Percentiles rank a stretch among this genome's conserved stretches.
Conservation (phyloP, 176 grass and related monocot genomes). For the Phoenix dactylifera region DNA sequence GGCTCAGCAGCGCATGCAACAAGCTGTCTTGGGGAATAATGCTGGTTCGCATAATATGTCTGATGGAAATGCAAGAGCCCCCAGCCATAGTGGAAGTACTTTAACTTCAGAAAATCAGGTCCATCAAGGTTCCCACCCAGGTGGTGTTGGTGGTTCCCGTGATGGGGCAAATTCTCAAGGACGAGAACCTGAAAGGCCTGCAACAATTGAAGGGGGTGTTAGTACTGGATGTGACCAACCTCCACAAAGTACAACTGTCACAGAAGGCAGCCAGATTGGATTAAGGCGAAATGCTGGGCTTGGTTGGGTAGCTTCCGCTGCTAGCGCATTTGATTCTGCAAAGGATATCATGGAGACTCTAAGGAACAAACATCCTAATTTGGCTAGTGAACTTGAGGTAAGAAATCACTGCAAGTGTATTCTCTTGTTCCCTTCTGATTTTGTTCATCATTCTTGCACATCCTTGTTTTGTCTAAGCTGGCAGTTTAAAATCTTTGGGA, state of each 20-base stretch:
- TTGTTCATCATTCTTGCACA: background rate
- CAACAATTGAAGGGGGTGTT: slow-evolving; percentile 41
- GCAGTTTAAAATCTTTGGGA: no score
- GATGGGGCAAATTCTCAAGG: slow-evolving; percentile 64
- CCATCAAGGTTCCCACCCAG: slow-evolving; percentile 50
- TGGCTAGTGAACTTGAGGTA: slow-evolving; percentile 50
- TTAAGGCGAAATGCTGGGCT: slow-evolving; percentile 54
- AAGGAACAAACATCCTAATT: slow-evolving; percentile 71
- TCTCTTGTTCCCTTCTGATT: background rate
- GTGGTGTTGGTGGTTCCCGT: slow-evolving; percentile 49
- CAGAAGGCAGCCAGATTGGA: slow-evolving; percentile 41
- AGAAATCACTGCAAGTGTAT: background rate
- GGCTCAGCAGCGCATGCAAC: slow-evolving; percentile 89
- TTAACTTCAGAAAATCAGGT: slow-evolving; percentile 47
- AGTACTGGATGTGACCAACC: slow-evolving; percentile 52
- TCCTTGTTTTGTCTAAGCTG: no score
- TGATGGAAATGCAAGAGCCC: slow-evolving; percentile 28
- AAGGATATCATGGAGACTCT: slow-evolving; percentile 99
- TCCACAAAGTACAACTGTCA: slow-evolving; percentile 48
- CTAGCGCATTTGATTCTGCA: slow-evolving; percentile 95
- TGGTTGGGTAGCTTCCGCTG: slow-evolving; percentile 70
- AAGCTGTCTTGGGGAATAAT: slow-evolving; percentile 64
- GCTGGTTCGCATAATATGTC: slow-evolving; percentile 38
- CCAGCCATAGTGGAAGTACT: slow-evolving; percentile 34
- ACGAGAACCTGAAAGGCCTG: slow-evolving; percentile 66